These are phyloP conservation scores for Naganishia vishniacii DNA, from an alignment of 768 basidiomycete genomes.

Conservation along the genomic window DNA sequence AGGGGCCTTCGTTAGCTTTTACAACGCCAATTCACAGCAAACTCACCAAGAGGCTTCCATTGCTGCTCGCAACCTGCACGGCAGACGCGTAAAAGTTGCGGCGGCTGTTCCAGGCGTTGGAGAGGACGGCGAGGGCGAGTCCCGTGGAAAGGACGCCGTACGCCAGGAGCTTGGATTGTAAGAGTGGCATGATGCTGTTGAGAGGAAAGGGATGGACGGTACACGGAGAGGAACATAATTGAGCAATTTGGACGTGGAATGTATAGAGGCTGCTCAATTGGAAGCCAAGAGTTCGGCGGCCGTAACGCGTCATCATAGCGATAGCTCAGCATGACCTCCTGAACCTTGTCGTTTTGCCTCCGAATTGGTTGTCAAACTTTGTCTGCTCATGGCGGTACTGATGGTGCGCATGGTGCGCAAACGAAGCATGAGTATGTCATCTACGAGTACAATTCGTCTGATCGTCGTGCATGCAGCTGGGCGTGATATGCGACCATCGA, in stretches of 20 bases:
- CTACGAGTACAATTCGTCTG: too few species aligned
- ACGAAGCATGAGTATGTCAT: too few species aligned
- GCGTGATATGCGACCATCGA: too few species aligned
- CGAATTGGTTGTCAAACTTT: too few species aligned
- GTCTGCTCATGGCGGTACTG: too few species aligned
- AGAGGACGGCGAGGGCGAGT: constrained; percentile 66
- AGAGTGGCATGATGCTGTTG: not conserved
- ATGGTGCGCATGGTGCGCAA: too few species aligned
- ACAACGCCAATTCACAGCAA: not conserved
- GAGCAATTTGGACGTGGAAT: not conserved
- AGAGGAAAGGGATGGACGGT: not conserved
- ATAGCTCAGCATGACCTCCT: too few species aligned
- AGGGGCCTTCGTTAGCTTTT: not conserved
- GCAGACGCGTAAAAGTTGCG: constrained; percentile 81
- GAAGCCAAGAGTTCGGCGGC: too few species aligned
- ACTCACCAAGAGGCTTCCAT: constrained; percentile 80
- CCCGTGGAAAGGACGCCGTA: constrained; percentile 65
- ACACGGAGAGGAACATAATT: not conserved
- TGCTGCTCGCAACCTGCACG: constrained; percentile 86
- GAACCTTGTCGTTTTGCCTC: too few species aligned
- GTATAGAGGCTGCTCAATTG: too few species aligned
- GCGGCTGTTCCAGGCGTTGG: constrained; percentile 72
- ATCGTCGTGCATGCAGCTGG: too few species aligned
- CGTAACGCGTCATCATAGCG: too few species aligned
- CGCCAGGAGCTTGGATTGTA: constrained; percentile 52